Evolutionary conservation across 2,329 filamentous ascomycete species (phyloP).

Genomic region (Aspergillus transmontanensis): DNA sequence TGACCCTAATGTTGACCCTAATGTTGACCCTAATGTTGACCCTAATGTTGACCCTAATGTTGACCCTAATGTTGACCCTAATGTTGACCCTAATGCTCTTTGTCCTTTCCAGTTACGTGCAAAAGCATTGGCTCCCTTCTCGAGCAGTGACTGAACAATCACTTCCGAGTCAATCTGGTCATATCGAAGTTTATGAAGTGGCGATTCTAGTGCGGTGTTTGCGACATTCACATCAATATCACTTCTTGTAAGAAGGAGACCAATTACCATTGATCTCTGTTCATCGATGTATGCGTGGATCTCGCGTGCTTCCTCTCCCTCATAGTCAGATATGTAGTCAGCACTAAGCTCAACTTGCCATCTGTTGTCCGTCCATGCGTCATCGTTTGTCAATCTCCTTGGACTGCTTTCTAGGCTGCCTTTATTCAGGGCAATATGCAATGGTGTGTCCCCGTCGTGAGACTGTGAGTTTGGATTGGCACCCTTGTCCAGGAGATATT

Average conservation of each 20-base stretch:
- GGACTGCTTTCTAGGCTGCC: neutral
- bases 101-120: neutral
- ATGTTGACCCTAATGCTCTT: neutral
- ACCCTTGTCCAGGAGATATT: constrained; percentile 3
- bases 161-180: neutral
- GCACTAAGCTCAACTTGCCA: neutral
- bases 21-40: too few relatives aligned
- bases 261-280: neutral
- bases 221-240: neutral
- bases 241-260: neutral
- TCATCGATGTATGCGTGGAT: neutral
- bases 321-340: neutral
- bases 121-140: neutral
- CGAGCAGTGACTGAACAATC: neutral
- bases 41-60: too few relatives aligned
- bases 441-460: constrained; percentile 1
- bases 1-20: too few relatives aligned
- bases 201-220: neutral
- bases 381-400: neutral
- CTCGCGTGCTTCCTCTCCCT: neutral
- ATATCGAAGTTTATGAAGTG: neutral
- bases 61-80: too few relatives aligned
- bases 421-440: constrained; percentile 9
- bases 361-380: neutral
- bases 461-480: constrained; percentile 8